Evolutionary conservation across 2,329 filamentous ascomycete species (phyloP), one percentile per base, ranked within the genome.

Genomic region (Exophiala viscosa): DNA sequence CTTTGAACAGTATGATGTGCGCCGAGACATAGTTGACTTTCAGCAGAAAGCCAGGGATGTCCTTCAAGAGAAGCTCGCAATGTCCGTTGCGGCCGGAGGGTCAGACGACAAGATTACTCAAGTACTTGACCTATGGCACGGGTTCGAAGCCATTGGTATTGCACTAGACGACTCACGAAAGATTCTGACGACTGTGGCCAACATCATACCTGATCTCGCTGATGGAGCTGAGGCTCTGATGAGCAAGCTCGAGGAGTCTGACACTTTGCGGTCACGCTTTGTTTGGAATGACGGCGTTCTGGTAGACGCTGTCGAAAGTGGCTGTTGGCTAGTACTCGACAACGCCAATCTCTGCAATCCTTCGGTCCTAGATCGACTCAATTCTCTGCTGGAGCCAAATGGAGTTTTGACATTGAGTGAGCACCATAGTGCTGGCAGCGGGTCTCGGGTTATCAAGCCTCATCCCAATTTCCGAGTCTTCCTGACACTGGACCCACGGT

Each of bases 281-380:
- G 90, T 96, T 68, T 99, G 93, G 93, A 83, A 95, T 1, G 92
- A 99, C 67, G 93, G 95, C 52, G 82, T 95, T 43, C 84, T 99
- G 39, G 86, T 97, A 43, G 86, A 90, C 62, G 92, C 93, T 38
- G 76, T 97, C 9, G 81, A 95, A 65, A 77, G 86, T 61, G 93
- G 93, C 11, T 82, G 90, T 55, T 99, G 93, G 93, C 77, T 99
- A 14, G 85, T 99, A 9, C 82, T 99, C 17, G 93, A 99, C 70
- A 96, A 99, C 69, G 93, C 95, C 55, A 99, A 99, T 65, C 80
- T 99, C 52, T 99, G 95, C 73, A 96, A 87, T 64, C 87, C 92
- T 18, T 96, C 92, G 5, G 93, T 99, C 1, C 79, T 99, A 8
- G 93, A 99, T 70, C 82, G 95, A 57, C 75, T 99, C 46, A 99